Evolutionary conservation across 176 grass and related monocot species (phyloP), one percentile per base, ranked within the genome.

Genomic region (Ensete ventricosum): DNA sequence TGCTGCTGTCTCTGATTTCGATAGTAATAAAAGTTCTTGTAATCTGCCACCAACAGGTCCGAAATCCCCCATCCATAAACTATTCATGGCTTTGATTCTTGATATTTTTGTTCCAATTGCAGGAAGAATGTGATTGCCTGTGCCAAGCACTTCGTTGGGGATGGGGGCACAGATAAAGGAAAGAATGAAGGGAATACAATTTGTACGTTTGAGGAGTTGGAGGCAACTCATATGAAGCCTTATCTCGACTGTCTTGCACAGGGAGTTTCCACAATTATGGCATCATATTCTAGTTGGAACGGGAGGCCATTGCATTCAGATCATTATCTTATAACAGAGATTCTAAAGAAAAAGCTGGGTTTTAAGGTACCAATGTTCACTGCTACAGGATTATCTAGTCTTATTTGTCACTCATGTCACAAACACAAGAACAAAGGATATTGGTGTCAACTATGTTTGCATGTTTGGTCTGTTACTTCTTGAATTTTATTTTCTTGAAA

Each of bases 91-190:
- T 58, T 83, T 83, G 74, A 9, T 0, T 52, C 57, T 4, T 21
- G 62, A 57, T 65, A 34, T 86, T 34, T 34, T 76, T 63, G 19
- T 52, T 23, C 34, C 17, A 16, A 77, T 82, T 90, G 62, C 76
- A 98, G 88, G 50, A 76, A 80, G 50, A 95, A 91, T 81, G 91
- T 95, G 67, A 81, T 91, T 71, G 88, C 91, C 60, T 99, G 96
- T 34, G 88, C 83, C 26, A 99, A 99, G 52, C 91, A 99, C 89
- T 99, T 95, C 53, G 76, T 99, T 55, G 91, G 84, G 67, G 96
- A 91, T 69, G 91, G 91, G 53, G 88, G 96, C 76, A 99, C 88
- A 1, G 67, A 91, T 29, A 87, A 89, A 76, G 96, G 96, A 9
- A 11, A 77, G 60, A 99, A 99, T 80, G 91, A 99, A 78, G 96